Conservation (phyloP, 441 rosid genomes). For the Brassica hybrid region DNA sequence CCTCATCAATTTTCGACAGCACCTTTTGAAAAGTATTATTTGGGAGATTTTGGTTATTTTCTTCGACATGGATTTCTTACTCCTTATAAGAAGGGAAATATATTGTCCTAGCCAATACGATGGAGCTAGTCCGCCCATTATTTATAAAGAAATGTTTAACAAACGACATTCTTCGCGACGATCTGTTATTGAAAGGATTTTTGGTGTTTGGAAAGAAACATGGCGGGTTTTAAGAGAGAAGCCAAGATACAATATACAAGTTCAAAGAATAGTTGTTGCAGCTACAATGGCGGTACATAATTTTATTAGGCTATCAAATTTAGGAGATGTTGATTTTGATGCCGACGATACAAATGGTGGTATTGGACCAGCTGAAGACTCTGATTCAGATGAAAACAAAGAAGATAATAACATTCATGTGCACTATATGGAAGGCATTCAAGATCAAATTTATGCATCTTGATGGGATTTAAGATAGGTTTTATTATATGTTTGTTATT, state of each 20-base stretch:
- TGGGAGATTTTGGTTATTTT: neutral
- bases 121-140: neutral
- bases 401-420: too few species aligned
- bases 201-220: neutral
- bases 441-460: neutral
- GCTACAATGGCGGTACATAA: neutral
- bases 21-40: too few species aligned
- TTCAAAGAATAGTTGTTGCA: neutral
- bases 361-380: neutral
- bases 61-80: neutral
- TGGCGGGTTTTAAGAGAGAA: too few species aligned
- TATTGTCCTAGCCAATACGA: constrained; percentile 2
- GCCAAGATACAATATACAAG: neutral
- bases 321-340: neutral
- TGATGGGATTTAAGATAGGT: neutral
- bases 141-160: neutral
- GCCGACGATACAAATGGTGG: neutral
- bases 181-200: too few species aligned
- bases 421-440: neutral
- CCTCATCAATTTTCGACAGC: too few species aligned
- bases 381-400: neutral
- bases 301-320: neutral
- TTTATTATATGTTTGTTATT: too few species aligned
- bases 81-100: neutral
- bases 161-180: neutral